Evolutionary conservation across 306 rosid species (phyloP).

Genomic region (Cicer yamashitae): DNA sequence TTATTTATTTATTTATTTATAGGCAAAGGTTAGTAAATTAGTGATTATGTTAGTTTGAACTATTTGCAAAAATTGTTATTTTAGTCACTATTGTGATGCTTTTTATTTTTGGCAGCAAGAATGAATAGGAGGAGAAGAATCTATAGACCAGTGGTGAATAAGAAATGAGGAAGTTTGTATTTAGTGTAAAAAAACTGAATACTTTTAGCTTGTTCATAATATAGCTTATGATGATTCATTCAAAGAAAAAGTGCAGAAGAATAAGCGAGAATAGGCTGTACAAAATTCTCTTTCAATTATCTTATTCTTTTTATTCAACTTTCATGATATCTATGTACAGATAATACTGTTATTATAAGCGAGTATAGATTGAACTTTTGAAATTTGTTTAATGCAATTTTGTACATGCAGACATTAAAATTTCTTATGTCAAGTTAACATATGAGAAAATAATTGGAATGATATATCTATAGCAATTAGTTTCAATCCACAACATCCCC

Average conservation of each 20-base stretch:
- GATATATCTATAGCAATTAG: constrained; percentile 11
- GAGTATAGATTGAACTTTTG: background rate
- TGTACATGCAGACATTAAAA: background rate
- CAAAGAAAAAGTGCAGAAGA: background rate
- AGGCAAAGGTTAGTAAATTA: background rate
- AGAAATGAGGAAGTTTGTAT: constrained; percentile 42
- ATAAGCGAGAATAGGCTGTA: constrained; percentile 2
- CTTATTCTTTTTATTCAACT: background rate
- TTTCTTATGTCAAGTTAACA: background rate
- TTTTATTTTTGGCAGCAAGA: constrained; percentile 49
- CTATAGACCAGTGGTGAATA: constrained; percentile 52
- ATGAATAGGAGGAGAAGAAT: constrained; percentile 42
- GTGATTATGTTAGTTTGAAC: background rate
- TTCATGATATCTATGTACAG: constrained; percentile 29
- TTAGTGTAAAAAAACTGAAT: constrained; percentile 2
- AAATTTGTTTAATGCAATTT: constrained; percentile 16
- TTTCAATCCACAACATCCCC: background rate
- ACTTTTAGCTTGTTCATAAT: background rate
- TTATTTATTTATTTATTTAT: background rate
- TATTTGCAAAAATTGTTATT: background rate
- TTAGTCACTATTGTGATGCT: background rate
- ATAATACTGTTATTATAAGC: background rate
- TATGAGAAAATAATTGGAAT: constrained; percentile 2
- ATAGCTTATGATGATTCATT: constrained; percentile 10
- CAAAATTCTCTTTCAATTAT: background rate